phyloP scores from a whole-genome alignment of 164 flowering plant genomes.

The Brasenia schreberi region DNA sequence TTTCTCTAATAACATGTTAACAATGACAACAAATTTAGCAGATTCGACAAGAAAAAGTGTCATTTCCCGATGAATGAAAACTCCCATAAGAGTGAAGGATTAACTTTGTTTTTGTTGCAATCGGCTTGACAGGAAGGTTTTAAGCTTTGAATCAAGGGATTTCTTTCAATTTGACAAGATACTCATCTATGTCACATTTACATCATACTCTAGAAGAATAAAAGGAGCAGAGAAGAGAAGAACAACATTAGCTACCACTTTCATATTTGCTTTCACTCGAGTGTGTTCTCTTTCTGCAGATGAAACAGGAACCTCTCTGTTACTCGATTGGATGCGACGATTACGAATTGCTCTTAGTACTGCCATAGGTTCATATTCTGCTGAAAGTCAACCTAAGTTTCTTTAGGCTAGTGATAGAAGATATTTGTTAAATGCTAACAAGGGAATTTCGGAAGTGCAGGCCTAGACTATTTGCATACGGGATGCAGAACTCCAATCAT shows the following conservation, averaged over 20 bases:
- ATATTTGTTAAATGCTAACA: not conserved
- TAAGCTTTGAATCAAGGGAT: too few species aligned
- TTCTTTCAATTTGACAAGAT: too few species aligned
- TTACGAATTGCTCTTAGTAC: constrained; percentile 23
- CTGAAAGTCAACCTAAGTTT: constrained; percentile 4
- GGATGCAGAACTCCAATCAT: constrained; percentile 42
- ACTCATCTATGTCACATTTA: not conserved
- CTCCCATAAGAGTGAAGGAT: too few species aligned
- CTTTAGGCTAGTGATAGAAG: not conserved
- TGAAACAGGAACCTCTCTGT: not conserved
- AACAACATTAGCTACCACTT: not conserved
- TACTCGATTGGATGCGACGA: constrained; percentile 5
- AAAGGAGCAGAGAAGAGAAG: not conserved
- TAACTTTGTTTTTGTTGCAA: too few species aligned
- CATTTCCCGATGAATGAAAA: too few species aligned
- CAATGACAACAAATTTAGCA: too few species aligned
- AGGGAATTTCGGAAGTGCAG: constrained; percentile 12
- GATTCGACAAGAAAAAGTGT: too few species aligned
- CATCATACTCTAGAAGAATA: not conserved
- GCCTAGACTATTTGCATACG: constrained; percentile 39
- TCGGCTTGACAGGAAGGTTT: too few species aligned
- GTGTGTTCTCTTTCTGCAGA: not conserved
- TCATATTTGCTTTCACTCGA: not conserved
- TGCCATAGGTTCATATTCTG: constrained; percentile 24
- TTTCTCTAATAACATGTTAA: too few species aligned